Evolutionary conservation across 345 rosid species (phyloP).

Genomic region (Camelina laxa): DNA sequence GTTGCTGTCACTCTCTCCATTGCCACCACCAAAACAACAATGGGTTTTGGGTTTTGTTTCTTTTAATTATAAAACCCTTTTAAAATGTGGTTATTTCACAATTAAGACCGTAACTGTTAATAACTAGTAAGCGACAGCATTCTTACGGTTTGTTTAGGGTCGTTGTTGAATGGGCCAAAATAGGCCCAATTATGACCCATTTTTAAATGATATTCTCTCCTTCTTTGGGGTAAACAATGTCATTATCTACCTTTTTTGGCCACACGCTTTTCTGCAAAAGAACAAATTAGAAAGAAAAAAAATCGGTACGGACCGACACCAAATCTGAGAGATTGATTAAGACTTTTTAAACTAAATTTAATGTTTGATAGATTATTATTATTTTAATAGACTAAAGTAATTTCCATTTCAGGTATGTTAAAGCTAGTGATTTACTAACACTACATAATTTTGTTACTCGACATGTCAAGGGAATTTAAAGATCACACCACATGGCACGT

Average conservation of each 20-base stretch:
- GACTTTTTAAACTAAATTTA: neutral
- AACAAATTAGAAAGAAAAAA: neutral
- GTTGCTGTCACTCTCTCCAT: constrained; percentile 39
- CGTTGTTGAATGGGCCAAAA: neutral
- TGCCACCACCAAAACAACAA: neutral
- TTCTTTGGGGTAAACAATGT: neutral
- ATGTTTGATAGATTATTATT: neutral
- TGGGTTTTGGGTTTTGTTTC: neutral
- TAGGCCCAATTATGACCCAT: constrained; percentile 26
- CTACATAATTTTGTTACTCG: neutral
- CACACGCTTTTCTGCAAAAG: neutral
- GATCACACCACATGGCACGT: constrained; percentile 39
- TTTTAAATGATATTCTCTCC: neutral
- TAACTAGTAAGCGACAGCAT: neutral
- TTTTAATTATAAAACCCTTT: neutral
- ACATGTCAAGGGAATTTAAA: constrained; percentile 27
- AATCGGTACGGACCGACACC: constrained; percentile 35
- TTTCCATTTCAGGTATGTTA: constrained; percentile 2
- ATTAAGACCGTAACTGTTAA: neutral
- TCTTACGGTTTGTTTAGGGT: neutral
- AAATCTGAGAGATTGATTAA: neutral
- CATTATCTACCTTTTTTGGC: neutral
- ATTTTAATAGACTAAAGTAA: neutral
- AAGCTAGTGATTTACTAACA: constrained; percentile 19
- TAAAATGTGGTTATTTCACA: constrained; percentile 2